A percentile compares a stretch with the other conserved stretches of the same genome.
These are phyloP conservation scores for Letharia lupina DNA, from an alignment of 495 filamentous ascomycete species.

Conservation along the genomic window DNA sequence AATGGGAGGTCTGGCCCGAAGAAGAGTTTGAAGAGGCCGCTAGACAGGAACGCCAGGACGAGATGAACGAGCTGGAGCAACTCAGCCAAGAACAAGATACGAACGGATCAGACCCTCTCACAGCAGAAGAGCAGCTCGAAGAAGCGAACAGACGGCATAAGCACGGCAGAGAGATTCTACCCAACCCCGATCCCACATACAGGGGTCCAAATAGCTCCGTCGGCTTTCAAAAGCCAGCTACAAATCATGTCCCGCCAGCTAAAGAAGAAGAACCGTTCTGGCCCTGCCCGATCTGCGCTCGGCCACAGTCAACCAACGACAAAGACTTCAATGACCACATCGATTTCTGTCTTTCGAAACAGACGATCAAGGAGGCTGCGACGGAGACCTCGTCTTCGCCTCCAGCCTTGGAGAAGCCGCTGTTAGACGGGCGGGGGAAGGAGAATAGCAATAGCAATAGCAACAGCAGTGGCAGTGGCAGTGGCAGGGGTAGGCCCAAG, in stretches of 20 bases:
- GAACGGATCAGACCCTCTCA: conserved; percentile 4
- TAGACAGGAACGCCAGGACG: conserved; percentile 54
- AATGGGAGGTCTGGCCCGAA: conserved; percentile 63
- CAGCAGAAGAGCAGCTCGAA: conserved; percentile 22
- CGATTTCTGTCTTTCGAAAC: conserved; percentile 80
- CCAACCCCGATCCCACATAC: conserved; percentile 33
- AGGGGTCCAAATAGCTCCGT: conserved; percentile 21
- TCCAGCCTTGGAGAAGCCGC: conserved; percentile 4
- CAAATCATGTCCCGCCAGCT: conserved; percentile 2
- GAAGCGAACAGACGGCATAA: conserved; percentile 26
- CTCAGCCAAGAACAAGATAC: conserved; percentile 49
- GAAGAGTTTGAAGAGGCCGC: conserved; percentile 60
- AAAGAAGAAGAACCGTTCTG: conserved; percentile 37
- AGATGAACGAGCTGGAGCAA: conserved; percentile 53
- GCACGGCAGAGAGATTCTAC: conserved; percentile 45
- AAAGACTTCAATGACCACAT: conserved; percentile 84
- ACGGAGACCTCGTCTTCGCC: conserved; percentile 35
- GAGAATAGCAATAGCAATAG: conserved; percentile 7
- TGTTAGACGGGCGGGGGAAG: conserved; percentile 1
- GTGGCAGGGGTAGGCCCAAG: conserved; percentile 31
- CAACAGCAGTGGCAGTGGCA: background rate
- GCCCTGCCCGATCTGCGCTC: conserved; percentile 79
- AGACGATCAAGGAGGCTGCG: conserved; percentile 75
- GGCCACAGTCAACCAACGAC: conserved; percentile 68
- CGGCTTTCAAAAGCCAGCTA: conserved; percentile 17